phyloP scores from a whole-genome alignment of 495 filamentous ascomycete species.

The Aspergillus homomorphus region DNA sequence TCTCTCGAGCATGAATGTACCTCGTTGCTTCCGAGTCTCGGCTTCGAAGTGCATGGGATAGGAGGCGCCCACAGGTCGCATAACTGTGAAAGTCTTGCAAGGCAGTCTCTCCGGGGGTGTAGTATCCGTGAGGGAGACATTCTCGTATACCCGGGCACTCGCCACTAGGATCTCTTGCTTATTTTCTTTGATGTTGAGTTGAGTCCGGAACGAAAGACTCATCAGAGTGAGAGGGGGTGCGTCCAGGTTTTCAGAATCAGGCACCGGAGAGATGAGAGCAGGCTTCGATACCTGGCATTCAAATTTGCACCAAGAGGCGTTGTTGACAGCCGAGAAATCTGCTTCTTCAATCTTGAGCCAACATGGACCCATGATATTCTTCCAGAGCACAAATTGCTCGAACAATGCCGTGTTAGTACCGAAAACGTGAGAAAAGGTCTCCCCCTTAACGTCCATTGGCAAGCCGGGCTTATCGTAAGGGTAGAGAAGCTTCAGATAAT shows the following conservation, averaged over 20 bases:
- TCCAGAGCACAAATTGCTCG: conserved; percentile 97
- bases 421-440: conserved; percentile 94
- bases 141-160: conserved; percentile 87
- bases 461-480: conserved; percentile 77
- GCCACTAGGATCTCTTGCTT: conserved; percentile 93
- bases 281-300: conserved; percentile 81
- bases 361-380: conserved; percentile 96
- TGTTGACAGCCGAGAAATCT: conserved; percentile 79
- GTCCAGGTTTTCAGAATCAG: conserved; percentile 73
- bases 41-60: conserved; percentile 85
- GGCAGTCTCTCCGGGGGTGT: conserved; percentile 83
- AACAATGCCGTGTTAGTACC: conserved; percentile 92
- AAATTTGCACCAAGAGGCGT: conserved; percentile 94
- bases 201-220: conserved; percentile 85
- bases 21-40: conserved; percentile 65
- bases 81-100: conserved; percentile 85
- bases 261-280: conserved; percentile 62
- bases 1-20: conserved; percentile 73
- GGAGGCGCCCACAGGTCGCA: conserved; percentile 70
- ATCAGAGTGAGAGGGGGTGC: conserved; percentile 87
- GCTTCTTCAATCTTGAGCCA: conserved; percentile 87
- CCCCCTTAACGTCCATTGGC: conserved; percentile 67
- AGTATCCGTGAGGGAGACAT: conserved; percentile 82
- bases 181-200: conserved; percentile 87
- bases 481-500: conserved; percentile 93